Evolutionary conservation across 2,329 filamentous ascomycete genomes (phyloP).

Genomic region (Neurospora sp.): DNA sequence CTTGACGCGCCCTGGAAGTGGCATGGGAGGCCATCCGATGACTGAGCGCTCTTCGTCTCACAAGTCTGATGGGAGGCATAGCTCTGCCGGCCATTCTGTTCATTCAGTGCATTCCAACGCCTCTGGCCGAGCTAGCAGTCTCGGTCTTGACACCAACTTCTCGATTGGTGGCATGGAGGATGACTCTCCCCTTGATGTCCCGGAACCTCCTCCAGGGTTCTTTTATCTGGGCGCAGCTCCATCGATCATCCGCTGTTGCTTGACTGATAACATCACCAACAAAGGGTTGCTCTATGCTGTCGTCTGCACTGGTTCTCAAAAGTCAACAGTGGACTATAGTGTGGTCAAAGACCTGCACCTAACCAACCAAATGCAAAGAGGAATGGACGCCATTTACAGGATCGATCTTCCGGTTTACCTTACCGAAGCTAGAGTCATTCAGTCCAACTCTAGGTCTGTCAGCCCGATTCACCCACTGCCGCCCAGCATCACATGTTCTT

Average conservation of each 20-base stretch:
- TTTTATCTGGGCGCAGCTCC: constrained; percentile 83
- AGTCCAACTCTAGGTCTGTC: constrained; percentile 59
- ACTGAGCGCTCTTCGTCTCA: constrained; percentile 88
- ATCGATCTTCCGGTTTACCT: constrained; percentile 79
- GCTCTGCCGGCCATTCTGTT: constrained; percentile 75
- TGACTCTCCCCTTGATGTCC: constrained; percentile 60
- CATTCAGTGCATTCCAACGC: constrained; percentile 59
- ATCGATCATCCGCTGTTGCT: constrained; percentile 91
- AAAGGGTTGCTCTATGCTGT: constrained; percentile 83
- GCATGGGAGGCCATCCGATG: constrained; percentile 50
- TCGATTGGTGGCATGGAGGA: constrained; percentile 51
- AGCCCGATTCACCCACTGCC: constrained; percentile 64
- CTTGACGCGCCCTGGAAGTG: constrained; percentile 66
- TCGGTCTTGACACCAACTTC: constrained; percentile 70
- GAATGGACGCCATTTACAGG: constrained; percentile 54
- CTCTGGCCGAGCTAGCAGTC: constrained; percentile 75
- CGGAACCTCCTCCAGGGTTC: constrained; percentile 70
- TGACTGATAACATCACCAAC: constrained; percentile 83
- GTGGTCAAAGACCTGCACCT: constrained; percentile 68
- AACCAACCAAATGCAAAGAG: constrained; percentile 52
- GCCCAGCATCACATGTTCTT: constrained; percentile 69
- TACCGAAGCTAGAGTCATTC: constrained; percentile 77
- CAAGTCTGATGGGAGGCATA: constrained; percentile 91
- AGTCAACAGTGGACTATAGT: constrained; percentile 68
- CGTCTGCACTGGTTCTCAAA: constrained; percentile 83